Conservation (phyloP, 495 filamentous ascomycete genomes). For the Tuber indicum region DNA sequence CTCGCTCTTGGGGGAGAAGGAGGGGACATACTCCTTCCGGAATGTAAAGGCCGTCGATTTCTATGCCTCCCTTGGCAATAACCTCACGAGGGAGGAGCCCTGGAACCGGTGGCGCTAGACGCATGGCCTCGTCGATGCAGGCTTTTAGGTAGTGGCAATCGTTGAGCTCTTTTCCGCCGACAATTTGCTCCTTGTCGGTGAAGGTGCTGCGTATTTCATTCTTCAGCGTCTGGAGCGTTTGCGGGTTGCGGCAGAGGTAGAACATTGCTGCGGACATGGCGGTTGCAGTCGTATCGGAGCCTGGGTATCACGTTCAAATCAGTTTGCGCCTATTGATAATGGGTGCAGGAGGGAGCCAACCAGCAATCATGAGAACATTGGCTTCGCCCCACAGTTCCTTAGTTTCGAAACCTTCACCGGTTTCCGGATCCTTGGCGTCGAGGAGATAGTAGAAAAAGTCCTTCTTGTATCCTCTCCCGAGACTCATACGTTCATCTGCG, state of each 20-base stretch:
- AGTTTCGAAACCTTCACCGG: constrained; percentile 43
- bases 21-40: constrained; percentile 47
- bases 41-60: constrained; percentile 51
- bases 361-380: constrained; percentile 44
- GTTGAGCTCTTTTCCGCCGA: constrained; percentile 48
- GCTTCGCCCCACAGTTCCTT: constrained; percentile 43
- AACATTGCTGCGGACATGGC: constrained; percentile 56
- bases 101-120: constrained; percentile 56
- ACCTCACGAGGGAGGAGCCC: constrained; percentile 55
- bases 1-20: constrained; percentile 45
- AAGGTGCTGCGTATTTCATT: constrained; percentile 54
- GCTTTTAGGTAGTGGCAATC: constrained; percentile 54
- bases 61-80: constrained; percentile 49
- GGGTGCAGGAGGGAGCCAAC: constrained; percentile 34
- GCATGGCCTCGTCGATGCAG: constrained; percentile 60
- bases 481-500: constrained; percentile 51
- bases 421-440: constrained; percentile 54
- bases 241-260: constrained; percentile 54
- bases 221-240: constrained; percentile 46
- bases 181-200: constrained; percentile 51
- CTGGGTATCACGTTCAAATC: constrained; percentile 32
- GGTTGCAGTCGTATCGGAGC: constrained; percentile 56
- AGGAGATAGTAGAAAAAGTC: constrained; percentile 55
- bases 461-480: constrained; percentile 35
- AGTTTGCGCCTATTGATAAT: neutral